Evolutionary conservation across 2,329 filamentous ascomycete genomes (phyloP).

Genomic region (Botrytis fragariae): DNA sequence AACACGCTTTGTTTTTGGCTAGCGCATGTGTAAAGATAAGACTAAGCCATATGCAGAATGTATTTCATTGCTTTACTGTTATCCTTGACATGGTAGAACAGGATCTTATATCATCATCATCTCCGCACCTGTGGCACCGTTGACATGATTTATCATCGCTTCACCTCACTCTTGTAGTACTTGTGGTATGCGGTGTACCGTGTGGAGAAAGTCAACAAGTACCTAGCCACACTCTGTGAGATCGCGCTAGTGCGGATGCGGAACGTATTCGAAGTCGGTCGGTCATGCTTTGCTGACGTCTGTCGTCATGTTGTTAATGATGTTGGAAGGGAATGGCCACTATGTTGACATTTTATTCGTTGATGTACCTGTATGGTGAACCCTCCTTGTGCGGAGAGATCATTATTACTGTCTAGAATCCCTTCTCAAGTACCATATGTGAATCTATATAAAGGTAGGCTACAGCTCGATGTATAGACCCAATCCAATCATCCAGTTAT

Average conservation of each 20-base stretch:
- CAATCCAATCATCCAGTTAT: too few relatives aligned
- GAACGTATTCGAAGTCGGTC: neutral
- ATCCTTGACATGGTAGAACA: neutral
- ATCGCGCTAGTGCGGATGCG: neutral
- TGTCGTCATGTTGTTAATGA: neutral
- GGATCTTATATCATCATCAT: neutral
- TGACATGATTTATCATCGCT: neutral
- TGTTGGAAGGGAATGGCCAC: neutral
- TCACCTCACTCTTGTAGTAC: neutral
- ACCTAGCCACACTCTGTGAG: neutral
- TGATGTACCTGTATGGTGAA: neutral
- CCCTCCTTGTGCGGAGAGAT: neutral
- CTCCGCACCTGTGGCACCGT: neutral
- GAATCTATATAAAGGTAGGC: neutral
- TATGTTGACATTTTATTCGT: neutral
- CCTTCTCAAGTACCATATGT: neutral
- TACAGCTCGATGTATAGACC: neutral
- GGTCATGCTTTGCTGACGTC: neutral
- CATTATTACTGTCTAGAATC: neutral
- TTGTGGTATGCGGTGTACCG: neutral
- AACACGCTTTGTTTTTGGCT: constrained; percentile 2
- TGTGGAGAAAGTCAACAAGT: neutral
- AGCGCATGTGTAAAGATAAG: neutral
- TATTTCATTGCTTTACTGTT: neutral
- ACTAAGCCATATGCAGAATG: neutral